Evolutionary conservation across 371 early-diverging fungal genomes (phyloP), one percentile per base, ranked within the genome.

Genomic region (Nematocida homosporus): DNA sequence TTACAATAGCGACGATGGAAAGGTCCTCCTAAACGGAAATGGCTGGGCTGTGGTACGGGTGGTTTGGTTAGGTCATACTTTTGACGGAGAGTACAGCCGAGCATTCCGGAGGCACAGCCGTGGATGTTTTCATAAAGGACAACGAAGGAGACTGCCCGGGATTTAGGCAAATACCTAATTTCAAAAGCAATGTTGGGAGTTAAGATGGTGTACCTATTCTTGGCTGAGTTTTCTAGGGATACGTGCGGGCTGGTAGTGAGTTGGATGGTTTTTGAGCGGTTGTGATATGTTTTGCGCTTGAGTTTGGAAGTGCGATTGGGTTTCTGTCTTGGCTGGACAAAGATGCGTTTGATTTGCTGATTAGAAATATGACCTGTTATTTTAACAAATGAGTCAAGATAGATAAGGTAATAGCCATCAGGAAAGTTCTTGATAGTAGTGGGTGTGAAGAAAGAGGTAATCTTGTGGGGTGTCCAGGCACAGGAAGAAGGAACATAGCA

Each of bases 121-220:
- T 63, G 44, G 8, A 63, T 30, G 63, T 63, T 63, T 44, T 63
- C 63, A 8, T 4, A 37, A 8, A 63, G 44, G 8, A 63, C 63
- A 10, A 48, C 50, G 63, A 63, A 10, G 10, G 5, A 10, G 34
- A 63, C 18, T 5, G 38, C 5, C 34, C 34, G 5, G 59, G 13
- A 20, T 13, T 47, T 44, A 8, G 42, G 25, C 10, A 48, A 25
- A 3, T 4, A 6, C 38, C 35, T 35, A 18, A 63, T 13, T 8
- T 29, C 44, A 44, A 63, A 63, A 6, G 50, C 63, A 16, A 63
- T 40, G 63, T 63, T 63, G 6, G 63, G 63, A n/a, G 63, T 63
- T 29, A 10, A 5, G 8, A 63, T 37, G 5, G n/a, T 8, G 13
- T 6, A 63, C 48, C n/a, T 10, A 40, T 42, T 44, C 41, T 63